Evolutionary conservation across 768 basidiomycete species (phyloP), one percentile per base, ranked within the genome.

Genomic region (Tricholomella constricta): DNA sequence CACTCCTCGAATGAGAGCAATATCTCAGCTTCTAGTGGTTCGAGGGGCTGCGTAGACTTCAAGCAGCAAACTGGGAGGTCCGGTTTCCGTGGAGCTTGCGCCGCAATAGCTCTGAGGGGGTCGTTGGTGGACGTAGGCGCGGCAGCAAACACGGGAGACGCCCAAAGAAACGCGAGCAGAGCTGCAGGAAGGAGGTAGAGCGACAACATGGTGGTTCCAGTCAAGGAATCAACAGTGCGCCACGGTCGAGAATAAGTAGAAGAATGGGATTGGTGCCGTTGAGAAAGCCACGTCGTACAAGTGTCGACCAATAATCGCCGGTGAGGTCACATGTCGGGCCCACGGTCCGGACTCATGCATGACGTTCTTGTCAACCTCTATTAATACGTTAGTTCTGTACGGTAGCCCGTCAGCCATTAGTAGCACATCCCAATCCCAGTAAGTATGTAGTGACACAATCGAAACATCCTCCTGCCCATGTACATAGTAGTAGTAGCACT

Each of bases 1-100:
- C 91, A 94, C 59, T 93, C 91, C 62, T 93, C 88, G 62, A 94
- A 94, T 0, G 89, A 89, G 19, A 91, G 79, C 19, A 93, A 70
- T 5, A 86, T 69, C 47, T 85, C 83, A 57, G 85, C 84, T 45
- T 85, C 85, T 4, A 78, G 70, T 6, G 73, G 71, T 37, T 82
- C 78, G 34, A 72, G 66, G 2, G 80, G 66, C 51, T 70, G 67
- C 36, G 79, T 61, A 4, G 86, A 81, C 41, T 79, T 84, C 48
- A 92, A 72, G 62, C 86, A 88, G 71, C 89, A 92, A 45, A 89
- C 61, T 3, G 84, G 87, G 8, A 67, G 79, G 41, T 83, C 80
- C 8, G 83, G 76, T 17, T 69, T 72, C 57, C 76, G 82, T 6
- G 76, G 77, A 6, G 72, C 74, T 3, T 69, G 78, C 6, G 78